These are phyloP conservation scores for Warburgia ugandensis DNA, from an alignment of 164 flowering plant genomes.

Conservation along the genomic window DNA sequence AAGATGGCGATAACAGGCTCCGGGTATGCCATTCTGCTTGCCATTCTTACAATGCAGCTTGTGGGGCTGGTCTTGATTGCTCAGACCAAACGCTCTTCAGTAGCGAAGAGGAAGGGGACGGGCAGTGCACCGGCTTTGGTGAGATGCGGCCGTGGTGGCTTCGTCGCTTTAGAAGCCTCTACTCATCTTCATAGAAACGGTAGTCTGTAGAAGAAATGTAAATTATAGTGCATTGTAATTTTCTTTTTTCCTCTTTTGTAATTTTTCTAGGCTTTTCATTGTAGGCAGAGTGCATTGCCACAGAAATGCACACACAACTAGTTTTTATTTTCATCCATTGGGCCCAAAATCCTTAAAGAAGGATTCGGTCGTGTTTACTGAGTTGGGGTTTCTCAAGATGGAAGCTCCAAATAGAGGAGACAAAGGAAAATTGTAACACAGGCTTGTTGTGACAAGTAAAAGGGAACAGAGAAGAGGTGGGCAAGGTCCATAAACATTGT, in stretches of 20 bases:
- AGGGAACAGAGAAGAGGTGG: too few species aligned
- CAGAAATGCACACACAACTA: conserved; percentile 17
- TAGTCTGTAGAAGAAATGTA: conserved; percentile 33
- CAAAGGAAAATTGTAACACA: neutral
- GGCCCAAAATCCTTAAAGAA: conserved; percentile 23
- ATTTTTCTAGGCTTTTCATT: conserved; percentile 19
- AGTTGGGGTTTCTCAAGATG: conserved; percentile 38
- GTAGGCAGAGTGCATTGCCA: conserved; percentile 25
- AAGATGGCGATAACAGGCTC: conserved; percentile 87
- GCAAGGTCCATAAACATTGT: too few species aligned
- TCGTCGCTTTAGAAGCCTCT: conserved; percentile 30
- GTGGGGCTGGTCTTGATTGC: conserved; percentile 96
- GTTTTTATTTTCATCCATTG: conserved; percentile 20
- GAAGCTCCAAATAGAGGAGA: conserved; percentile 36
- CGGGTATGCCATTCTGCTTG: conserved; percentile 96
- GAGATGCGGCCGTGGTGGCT: conserved; percentile 56
- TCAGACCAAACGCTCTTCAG: conserved; percentile 94
- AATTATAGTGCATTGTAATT: conserved; percentile 34
- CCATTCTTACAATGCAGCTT: conserved; percentile 76
- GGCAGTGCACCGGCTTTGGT: conserved; percentile 83
- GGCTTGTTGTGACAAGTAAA: too few species aligned
- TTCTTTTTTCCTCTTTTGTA: conserved; percentile 17
- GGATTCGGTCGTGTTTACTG: conserved; percentile 23
- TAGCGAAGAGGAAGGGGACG: conserved; percentile 64
- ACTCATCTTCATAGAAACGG: conserved; percentile 16